These are phyloP conservation scores for Penicillium robsamsonii DNA, from an alignment of 495 filamentous ascomycete genomes.

Conservation along the genomic window DNA sequence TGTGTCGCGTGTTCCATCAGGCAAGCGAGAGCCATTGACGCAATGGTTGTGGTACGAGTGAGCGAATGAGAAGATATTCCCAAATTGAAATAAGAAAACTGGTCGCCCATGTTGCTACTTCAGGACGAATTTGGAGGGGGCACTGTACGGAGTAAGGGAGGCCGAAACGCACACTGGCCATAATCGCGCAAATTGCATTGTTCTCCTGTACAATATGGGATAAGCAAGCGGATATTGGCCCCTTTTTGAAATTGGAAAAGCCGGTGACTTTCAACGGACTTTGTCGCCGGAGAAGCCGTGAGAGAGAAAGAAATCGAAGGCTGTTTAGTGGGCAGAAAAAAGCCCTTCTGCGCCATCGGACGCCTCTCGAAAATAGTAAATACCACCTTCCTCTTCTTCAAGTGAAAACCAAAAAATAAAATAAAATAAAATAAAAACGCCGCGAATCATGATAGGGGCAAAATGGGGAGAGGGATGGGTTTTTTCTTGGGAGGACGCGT, in stretches of 20 bases:
- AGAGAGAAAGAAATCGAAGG: neutral
- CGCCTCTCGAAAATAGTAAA: neutral
- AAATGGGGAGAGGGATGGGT: slow-evolving; percentile 3
- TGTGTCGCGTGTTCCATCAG: slow-evolving; percentile 66
- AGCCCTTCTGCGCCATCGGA: neutral
- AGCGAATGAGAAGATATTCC: slow-evolving; percentile 27
- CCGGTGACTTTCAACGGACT: slow-evolving; percentile 5
- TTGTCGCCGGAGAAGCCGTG: slow-evolving; percentile 2
- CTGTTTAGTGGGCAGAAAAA: neutral
- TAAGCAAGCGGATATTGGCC: neutral
- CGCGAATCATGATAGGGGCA: slow-evolving; percentile 13
- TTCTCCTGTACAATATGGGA: neutral
- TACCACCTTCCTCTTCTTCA: slow-evolving; percentile 34
- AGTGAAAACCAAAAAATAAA: slow-evolving; percentile 10
- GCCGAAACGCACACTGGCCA: neutral
- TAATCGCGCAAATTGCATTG: slow-evolving; percentile 4
- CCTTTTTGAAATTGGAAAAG: slow-evolving; percentile 3
- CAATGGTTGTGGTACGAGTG: slow-evolving; percentile 63
- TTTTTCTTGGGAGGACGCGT: slow-evolving; percentile 33
- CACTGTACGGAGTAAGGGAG: neutral
- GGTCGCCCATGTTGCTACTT: neutral
- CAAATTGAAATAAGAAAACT: neutral
- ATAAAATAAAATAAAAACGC: slow-evolving; percentile 5
- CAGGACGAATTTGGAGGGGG: neutral
- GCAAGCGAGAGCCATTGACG: slow-evolving; percentile 65